Evolutionary conservation across 1,284 basidiomycete genomes (phyloP).

Genomic region (Moesziomyces globuligerus): DNA sequence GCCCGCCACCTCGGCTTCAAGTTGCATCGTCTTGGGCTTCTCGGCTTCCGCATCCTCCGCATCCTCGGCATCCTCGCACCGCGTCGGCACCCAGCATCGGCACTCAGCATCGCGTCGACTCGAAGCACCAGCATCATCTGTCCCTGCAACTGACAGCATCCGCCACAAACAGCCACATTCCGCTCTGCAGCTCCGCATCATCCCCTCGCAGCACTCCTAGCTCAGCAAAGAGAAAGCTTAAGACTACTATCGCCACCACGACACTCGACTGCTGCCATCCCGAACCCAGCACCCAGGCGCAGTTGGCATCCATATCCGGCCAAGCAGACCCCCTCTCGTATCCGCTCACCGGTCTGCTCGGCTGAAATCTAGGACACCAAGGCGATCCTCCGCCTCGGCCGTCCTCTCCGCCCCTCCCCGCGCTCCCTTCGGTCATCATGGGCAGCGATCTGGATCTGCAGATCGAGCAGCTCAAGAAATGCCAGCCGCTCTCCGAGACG

Average conservation of each 20-base stretch:
- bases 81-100: conserved; percentile 1
- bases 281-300: background rate
- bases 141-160: background rate
- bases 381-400: conserved; percentile 20
- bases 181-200: too few relatives aligned
- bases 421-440: too few relatives aligned
- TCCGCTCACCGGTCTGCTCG: background rate
- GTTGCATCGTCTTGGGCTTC: background rate
- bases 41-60: background rate
- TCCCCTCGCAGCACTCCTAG: background rate
- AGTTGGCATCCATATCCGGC: background rate
- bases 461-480: conserved; percentile 62
- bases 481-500: conserved; percentile 60
- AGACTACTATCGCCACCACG: too few relatives aligned
- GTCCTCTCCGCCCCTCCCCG: conserved; percentile 2
- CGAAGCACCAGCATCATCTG: background rate
- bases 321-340: background rate
- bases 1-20: background rate
- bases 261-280: too few relatives aligned
- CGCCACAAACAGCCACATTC: too few relatives aligned
- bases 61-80: background rate
- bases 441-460: conserved; percentile 56
- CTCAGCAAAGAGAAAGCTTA: too few relatives aligned
- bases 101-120: background rate
- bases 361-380: conserved; percentile 13